These are phyloP conservation scores for Amphichorda felina DNA, from an alignment of 2,329 filamentous ascomycete genomes.

Conservation along the genomic window DNA sequence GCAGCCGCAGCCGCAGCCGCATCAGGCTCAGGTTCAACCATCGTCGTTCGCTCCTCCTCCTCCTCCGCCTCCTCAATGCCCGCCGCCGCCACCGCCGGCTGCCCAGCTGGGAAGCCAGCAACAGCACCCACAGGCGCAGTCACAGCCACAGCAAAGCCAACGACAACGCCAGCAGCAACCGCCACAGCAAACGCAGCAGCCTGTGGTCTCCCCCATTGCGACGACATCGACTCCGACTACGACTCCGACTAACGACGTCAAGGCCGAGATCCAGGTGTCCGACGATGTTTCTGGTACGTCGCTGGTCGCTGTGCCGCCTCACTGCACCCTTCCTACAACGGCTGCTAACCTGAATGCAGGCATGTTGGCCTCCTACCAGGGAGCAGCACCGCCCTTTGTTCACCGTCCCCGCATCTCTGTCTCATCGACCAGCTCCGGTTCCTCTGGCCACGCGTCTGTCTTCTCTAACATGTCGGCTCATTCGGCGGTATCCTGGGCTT, in stretches of 20 bases:
- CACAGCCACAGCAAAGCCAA: no score
- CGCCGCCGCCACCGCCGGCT: slow-evolving; percentile 17
- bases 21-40: slow-evolving; percentile 1
- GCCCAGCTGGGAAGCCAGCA: slow-evolving; percentile 3
- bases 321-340: background rate
- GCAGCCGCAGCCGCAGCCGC: slow-evolving; percentile 8
- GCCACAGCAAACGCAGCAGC: background rate
- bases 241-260: background rate
- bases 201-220: background rate
- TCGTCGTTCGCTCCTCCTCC: slow-evolving; percentile 12
- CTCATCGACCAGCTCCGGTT: slow-evolving; percentile 36
- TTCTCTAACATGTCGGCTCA: slow-evolving; percentile 29
- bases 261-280: background rate
- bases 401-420: slow-evolving; percentile 32
- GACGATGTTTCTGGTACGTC: background rate
- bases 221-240: background rate
- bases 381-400: slow-evolving; percentile 20
- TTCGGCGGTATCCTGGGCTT: slow-evolving; percentile 10
- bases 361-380: slow-evolving; percentile 11
- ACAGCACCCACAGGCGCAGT: slow-evolving; percentile 1
- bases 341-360: slow-evolving; percentile 1
- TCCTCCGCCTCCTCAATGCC: slow-evolving; percentile 18
- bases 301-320: background rate
- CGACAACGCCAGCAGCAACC: slow-evolving; percentile 1
- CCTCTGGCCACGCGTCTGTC: slow-evolving; percentile 34